These are phyloP conservation scores for Apiotrichum montevideense DNA, from an alignment of 1,284 basidiomycete genomes.

Conservation along the genomic window DNA sequence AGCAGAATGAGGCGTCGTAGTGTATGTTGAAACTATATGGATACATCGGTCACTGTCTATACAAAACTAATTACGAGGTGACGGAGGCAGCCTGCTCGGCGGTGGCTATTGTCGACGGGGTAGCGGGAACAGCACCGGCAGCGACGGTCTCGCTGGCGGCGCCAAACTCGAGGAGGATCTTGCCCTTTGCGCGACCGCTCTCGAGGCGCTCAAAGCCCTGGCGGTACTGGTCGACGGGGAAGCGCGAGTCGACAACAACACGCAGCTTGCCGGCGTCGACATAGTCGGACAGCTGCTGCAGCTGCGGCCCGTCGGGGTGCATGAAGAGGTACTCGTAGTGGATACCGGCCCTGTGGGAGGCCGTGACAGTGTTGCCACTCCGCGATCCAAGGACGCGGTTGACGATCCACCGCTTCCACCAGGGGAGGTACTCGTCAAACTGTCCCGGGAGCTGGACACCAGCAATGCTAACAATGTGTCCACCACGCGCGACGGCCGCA, in stretches of 20 bases:
- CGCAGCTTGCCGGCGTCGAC: slow-evolving; percentile 15
- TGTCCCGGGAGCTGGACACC: slow-evolving; percentile 8
- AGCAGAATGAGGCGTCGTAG: no score
- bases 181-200: slow-evolving; percentile 17
- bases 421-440: slow-evolving; percentile 3
- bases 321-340: slow-evolving; percentile 20
- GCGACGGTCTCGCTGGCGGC: no score
- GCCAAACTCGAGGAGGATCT: slow-evolving; percentile 9
- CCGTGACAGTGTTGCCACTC: neutral
- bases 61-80: no score
- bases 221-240: slow-evolving; percentile 6
- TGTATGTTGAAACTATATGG: no score
- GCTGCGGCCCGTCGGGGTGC: slow-evolving; percentile 13
- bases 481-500: slow-evolving; percentile 6
- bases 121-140: no score
- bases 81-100: no score
- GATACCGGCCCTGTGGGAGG: slow-evolving; percentile 1
- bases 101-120: no score
- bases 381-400: neutral
- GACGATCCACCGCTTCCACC: neutral
- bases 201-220: slow-evolving; percentile 17
- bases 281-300: slow-evolving; percentile 6
- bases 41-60: no score
- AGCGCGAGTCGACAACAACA: slow-evolving; percentile 12
- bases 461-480: slow-evolving; percentile 10